Evolutionary conservation across 176 grass and related monocot genomes (phyloP).

Genomic region (Avena atlantica): DNA sequence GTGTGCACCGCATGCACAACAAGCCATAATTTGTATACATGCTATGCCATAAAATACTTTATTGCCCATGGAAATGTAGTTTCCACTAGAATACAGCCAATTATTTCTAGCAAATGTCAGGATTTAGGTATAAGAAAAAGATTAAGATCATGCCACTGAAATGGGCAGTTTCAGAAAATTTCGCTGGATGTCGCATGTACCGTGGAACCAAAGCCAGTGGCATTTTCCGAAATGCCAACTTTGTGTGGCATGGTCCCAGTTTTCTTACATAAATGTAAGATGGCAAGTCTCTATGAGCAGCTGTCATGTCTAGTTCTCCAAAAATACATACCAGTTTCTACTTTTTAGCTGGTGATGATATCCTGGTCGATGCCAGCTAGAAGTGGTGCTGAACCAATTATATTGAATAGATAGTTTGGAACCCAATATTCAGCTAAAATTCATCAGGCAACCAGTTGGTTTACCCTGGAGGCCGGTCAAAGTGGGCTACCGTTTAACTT

Average conservation of each 20-base stretch:
- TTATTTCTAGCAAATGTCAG: background rate
- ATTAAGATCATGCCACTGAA: background rate
- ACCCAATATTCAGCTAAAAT: background rate
- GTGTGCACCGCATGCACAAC: no score
- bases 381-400: background rate
- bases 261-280: constrained; percentile 2
- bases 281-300: background rate
- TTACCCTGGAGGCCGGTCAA: constrained; percentile 5
- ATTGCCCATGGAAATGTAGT: background rate
- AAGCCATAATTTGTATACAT: background rate
- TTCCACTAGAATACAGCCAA: background rate
- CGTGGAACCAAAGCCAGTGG: background rate
- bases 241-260: background rate
- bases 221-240: background rate
- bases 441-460: background rate
- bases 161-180: background rate
- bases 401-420: background rate
- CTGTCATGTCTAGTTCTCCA: constrained; percentile 3
- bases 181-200: background rate
- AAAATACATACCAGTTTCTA: background rate
- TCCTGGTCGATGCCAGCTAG: background rate
- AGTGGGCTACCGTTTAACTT: constrained; percentile 30
- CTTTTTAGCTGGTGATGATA: constrained; percentile 4
- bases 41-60: background rate
- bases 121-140: background rate